Evolutionary conservation across 2,329 filamentous ascomycete species (phyloP).

Genomic region (Xylaria multiplex): DNA sequence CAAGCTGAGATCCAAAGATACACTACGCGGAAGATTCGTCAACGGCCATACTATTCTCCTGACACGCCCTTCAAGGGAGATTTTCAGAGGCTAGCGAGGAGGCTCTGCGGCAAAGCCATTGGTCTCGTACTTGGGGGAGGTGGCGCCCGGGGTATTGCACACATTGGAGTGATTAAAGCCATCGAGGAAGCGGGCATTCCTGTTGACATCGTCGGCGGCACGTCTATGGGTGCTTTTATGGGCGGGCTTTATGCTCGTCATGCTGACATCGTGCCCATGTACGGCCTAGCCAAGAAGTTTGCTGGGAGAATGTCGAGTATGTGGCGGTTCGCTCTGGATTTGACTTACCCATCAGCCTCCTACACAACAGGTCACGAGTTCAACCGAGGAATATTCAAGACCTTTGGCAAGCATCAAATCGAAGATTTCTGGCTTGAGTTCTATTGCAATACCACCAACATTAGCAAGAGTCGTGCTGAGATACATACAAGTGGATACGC

Average conservation of each 20-base stretch:
- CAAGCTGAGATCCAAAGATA: conserved; percentile 99
- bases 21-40: conserved; percentile 89
- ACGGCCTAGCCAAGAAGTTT: conserved; percentile 96
- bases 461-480: conserved; percentile 90
- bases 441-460: conserved; percentile 99
- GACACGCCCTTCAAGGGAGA: conserved; percentile 96
- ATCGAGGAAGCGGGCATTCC: conserved; percentile 97
- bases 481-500: conserved; percentile 97
- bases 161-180: conserved; percentile 92
- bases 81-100: conserved; percentile 89
- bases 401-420: conserved; percentile 95
- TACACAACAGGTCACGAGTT: conserved; percentile 99
- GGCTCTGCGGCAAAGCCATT: conserved; percentile 92
- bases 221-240: conserved; percentile 95
- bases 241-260: conserved; percentile 95
- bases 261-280: conserved; percentile 96
- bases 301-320: conserved; percentile 98
- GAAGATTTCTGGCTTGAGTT: conserved; percentile 99
- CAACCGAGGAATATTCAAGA: conserved; percentile 98
- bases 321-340: conserved; percentile 96
- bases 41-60: conserved; percentile 87
- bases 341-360: conserved; percentile 95
- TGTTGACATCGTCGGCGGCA: conserved; percentile 94
- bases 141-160: conserved; percentile 89
- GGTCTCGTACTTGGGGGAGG: conserved; percentile 94